These are phyloP conservation scores for Excoecaria cochinchinensis DNA, from an alignment of 345 rosid genomes.

Conservation along the genomic window DNA sequence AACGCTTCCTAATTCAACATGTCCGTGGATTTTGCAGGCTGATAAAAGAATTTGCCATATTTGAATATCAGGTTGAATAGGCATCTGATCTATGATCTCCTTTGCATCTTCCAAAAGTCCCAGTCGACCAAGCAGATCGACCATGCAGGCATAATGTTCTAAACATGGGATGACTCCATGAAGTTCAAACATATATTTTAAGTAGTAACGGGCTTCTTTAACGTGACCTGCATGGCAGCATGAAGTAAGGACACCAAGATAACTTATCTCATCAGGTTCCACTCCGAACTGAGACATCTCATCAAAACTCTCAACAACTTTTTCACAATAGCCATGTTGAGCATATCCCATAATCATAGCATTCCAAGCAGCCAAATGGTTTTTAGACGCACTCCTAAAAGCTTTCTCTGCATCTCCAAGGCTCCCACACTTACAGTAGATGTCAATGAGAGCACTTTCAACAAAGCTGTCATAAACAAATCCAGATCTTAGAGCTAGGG, in stretches of 20 bases:
- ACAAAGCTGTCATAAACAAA: slow-evolving; percentile 11
- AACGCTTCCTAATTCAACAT: slow-evolving; percentile 18
- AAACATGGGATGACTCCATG: slow-evolving; percentile 7
- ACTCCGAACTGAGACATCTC: slow-evolving; percentile 13
- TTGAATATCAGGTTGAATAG: slow-evolving; percentile 20
- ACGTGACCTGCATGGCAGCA: slow-evolving; percentile 17
- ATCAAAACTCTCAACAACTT: background rate
- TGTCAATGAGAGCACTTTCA: slow-evolving; percentile 16
- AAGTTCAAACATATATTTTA: slow-evolving; percentile 14
- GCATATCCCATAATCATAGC: slow-evolving; percentile 21
- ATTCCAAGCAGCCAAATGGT: slow-evolving; percentile 19
- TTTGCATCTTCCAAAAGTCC: slow-evolving; percentile 20
- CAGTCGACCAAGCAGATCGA: slow-evolving; percentile 23
- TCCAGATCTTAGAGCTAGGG: slow-evolving; percentile 15
- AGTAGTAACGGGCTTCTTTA: slow-evolving; percentile 9
- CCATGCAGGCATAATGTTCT: slow-evolving; percentile 24
- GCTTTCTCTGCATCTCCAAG: slow-evolving; percentile 13
- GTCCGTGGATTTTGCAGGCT: slow-evolving; percentile 16
- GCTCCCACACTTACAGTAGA: slow-evolving; percentile 14
- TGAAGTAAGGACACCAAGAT: slow-evolving; percentile 14
- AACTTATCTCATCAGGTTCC: slow-evolving; percentile 19
- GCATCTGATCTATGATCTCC: slow-evolving; percentile 19
- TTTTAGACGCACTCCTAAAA: background rate
- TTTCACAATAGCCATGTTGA: slow-evolving; percentile 14
- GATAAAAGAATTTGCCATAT: slow-evolving; percentile 21